Conservation (phyloP, 2,329 filamentous ascomycete species). For the Zymoseptoria tritici region DNA sequence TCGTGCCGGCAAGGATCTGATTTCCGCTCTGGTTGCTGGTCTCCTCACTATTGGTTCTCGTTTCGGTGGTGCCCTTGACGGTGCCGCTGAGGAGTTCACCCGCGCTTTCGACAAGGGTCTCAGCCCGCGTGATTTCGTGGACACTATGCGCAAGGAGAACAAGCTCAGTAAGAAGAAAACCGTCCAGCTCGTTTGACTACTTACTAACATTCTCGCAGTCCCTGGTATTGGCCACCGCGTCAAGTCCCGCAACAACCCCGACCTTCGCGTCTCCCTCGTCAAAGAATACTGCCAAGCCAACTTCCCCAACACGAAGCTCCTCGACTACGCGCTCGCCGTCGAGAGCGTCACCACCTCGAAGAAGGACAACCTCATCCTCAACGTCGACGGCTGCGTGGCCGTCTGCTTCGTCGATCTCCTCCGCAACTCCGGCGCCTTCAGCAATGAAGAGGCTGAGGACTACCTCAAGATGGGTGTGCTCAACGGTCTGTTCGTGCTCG, state of each 20-base stretch:
- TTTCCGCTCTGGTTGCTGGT: conserved; percentile 90
- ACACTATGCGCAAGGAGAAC: conserved; percentile 99
- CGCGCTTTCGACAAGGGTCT: conserved; percentile 97
- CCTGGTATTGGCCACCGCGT: conserved; percentile 98
- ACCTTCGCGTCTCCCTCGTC: conserved; percentile 97
- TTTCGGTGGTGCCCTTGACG: conserved; percentile 96
- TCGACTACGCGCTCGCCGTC: conserved; percentile 96
- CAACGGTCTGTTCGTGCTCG: conserved; percentile 97
- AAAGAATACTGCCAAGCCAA: conserved; percentile 98
- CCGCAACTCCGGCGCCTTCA: conserved; percentile 97
- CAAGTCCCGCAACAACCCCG: conserved; percentile 99
- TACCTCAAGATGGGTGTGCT: conserved; percentile 99
- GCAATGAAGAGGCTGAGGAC: conserved; percentile 90
- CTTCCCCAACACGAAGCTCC: conserved; percentile 96
- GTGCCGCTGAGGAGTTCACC: conserved; percentile 96
- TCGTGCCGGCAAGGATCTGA: conserved; percentile 96
- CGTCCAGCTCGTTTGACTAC: neutral
- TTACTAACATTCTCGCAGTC: conserved; percentile 44
- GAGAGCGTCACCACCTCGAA: conserved; percentile 98
- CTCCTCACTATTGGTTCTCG: conserved; percentile 95
- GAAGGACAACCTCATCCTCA: conserved; percentile 99
- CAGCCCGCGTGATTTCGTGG: conserved; percentile 96
- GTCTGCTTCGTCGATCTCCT: conserved; percentile 98
- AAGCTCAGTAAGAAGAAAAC: conserved; percentile 66
- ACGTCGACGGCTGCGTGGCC: conserved; percentile 95